phyloP scores from a whole-genome alignment of 176 grass and related monocot genomes.

The Rhynchospora breviuscula region DNA sequence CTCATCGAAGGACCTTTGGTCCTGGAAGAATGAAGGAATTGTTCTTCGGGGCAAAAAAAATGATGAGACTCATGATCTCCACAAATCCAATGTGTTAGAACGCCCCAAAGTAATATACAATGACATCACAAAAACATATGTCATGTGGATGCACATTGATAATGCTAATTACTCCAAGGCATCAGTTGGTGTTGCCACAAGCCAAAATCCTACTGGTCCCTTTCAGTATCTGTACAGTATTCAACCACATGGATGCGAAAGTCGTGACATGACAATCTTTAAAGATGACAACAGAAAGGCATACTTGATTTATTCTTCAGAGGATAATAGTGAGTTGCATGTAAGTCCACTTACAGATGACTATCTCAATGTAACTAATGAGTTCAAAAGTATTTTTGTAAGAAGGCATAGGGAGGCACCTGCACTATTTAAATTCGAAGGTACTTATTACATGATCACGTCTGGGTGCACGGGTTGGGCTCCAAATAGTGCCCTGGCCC shows the following conservation, averaged over 20 bases:
- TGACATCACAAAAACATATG: slow-evolving; percentile 54
- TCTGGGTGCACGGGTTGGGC: slow-evolving; percentile 93
- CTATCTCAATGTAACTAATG: slow-evolving; percentile 62
- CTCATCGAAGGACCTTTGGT: slow-evolving; percentile 81
- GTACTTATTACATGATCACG: slow-evolving; percentile 94
- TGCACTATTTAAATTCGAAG: slow-evolving; percentile 65
- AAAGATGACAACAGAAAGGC: slow-evolving; percentile 92
- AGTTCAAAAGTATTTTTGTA: slow-evolving; percentile 55
- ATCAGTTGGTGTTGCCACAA: slow-evolving; percentile 63
- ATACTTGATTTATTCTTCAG: slow-evolving; percentile 87
- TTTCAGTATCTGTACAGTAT: slow-evolving; percentile 88
- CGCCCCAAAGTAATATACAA: slow-evolving; percentile 98
- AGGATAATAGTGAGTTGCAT: slow-evolving; percentile 91
- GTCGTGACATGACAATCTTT: slow-evolving; percentile 95
- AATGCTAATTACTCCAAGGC: slow-evolving; percentile 92
- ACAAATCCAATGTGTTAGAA: slow-evolving; percentile 95
- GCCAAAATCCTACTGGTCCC: slow-evolving; percentile 57
- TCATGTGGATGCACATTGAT: slow-evolving; percentile 99
- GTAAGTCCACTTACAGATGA: slow-evolving; percentile 69
- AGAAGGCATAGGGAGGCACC: slow-evolving; percentile 80
- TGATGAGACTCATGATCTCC: slow-evolving; percentile 70
- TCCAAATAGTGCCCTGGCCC: slow-evolving; percentile 71
- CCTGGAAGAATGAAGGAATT: slow-evolving; percentile 89
- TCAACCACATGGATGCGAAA: slow-evolving; percentile 72
- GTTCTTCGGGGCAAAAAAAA: slow-evolving; percentile 68